These are phyloP conservation scores for Mucuna pruriens DNA, from an alignment of 306 rosid genomes.

Conservation along the genomic window DNA sequence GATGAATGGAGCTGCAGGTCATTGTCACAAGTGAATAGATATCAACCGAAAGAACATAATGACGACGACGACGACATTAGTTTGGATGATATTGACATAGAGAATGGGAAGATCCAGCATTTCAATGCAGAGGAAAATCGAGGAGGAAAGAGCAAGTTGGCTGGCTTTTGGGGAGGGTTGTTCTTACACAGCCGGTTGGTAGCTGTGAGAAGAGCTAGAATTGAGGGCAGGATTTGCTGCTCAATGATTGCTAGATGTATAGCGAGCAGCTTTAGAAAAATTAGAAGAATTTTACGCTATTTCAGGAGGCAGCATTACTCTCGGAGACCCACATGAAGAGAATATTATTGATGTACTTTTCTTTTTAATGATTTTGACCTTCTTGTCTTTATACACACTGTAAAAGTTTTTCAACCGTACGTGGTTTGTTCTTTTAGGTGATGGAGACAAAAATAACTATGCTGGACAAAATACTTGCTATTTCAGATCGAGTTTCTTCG, in stretches of 20 bases:
- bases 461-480: neutral
- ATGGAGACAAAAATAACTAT: neutral
- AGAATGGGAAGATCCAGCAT: conserved; percentile 52
- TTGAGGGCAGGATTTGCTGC: conserved; percentile 43
- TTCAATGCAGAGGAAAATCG: conserved; percentile 31
- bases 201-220: conserved; percentile 41
- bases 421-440: neutral
- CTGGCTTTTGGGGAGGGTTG: conserved; percentile 58
- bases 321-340: conserved; percentile 41
- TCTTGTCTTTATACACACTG: conserved; percentile 5
- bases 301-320: conserved; percentile 49
- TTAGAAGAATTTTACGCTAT: conserved; percentile 49
- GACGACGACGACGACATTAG: conserved; percentile 42
- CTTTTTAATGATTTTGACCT: conserved; percentile 25
- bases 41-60: conserved; percentile 35
- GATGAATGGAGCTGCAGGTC: conserved; percentile 53
- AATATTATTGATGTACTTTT: conserved; percentile 11
- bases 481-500: neutral
- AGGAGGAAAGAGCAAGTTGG: conserved; percentile 37
- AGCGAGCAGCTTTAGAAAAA: conserved; percentile 59
- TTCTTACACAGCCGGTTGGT: conserved; percentile 49
- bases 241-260: conserved; percentile 49
- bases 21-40: conserved; percentile 33
- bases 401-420: neutral
- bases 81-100: conserved; percentile 50